These are phyloP conservation scores for Puccinia polysora DNA, from an alignment of 1,284 basidiomycete species.

Conservation along the genomic window DNA sequence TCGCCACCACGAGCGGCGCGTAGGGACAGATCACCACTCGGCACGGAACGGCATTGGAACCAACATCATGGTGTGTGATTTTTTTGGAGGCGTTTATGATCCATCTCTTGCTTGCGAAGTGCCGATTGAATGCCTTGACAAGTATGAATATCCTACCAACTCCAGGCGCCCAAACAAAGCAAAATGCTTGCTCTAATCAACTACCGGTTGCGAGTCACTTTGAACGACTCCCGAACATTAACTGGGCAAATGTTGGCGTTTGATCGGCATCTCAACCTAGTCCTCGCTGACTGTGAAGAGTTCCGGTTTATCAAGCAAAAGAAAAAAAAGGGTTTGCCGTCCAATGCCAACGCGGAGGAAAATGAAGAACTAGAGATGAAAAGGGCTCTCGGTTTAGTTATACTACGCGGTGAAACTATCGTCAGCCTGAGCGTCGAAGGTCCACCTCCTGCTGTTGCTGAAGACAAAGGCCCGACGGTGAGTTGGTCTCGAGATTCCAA, in stretches of 20 bases:
- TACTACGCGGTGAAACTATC: slow-evolving; percentile 91
- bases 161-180: slow-evolving; percentile 71
- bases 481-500: slow-evolving; percentile 50
- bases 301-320: slow-evolving; percentile 82
- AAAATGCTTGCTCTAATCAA: slow-evolving; percentile 98
- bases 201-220: slow-evolving; percentile 92
- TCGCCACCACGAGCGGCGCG: neutral
- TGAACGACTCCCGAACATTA: slow-evolving; percentile 93
- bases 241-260: slow-evolving; percentile 99
- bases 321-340: slow-evolving; percentile 61
- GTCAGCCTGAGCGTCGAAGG: slow-evolving; percentile 93
- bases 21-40: no score
- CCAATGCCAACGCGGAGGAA: slow-evolving; percentile 43
- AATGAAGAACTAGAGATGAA: slow-evolving; percentile 79
- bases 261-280: slow-evolving; percentile 99
- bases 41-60: no score
- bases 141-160: neutral
- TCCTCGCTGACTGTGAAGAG: slow-evolving; percentile 94
- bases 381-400: slow-evolving; percentile 87
- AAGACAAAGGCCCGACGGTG: slow-evolving; percentile 72
- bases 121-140: no score
- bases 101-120: neutral
- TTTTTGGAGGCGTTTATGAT: no score
- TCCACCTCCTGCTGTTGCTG: slow-evolving; percentile 84
- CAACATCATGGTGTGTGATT: neutral